Conservation (phyloP, 169 alveolate species). For the Eimeria necatrix region DNA sequence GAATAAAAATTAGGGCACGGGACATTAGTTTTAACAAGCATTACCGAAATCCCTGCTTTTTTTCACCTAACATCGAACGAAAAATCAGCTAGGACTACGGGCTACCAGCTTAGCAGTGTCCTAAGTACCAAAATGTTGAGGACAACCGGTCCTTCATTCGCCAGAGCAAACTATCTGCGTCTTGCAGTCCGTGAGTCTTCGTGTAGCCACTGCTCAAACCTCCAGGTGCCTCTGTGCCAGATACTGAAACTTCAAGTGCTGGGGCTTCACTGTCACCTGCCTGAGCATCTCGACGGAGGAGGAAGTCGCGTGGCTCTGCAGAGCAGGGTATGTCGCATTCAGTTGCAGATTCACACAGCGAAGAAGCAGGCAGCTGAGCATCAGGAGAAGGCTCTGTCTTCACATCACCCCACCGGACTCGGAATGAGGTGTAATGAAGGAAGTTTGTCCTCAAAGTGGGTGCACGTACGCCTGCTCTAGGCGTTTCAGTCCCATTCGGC, state of each 20-base stretch:
- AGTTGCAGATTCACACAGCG: neutral
- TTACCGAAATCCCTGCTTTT: too few species aligned
- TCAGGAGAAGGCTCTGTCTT: neutral
- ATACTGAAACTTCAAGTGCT: neutral
- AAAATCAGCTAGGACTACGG: too few species aligned
- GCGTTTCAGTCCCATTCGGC: neutral
- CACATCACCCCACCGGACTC: constrained; percentile 52
- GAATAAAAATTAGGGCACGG: too few species aligned
- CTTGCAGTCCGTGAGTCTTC: constrained; percentile 46
- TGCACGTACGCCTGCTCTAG: constrained; percentile 31
- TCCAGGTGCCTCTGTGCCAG: neutral
- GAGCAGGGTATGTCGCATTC: neutral
- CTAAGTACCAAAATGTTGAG: constrained; percentile 7
- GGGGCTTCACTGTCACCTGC: neutral
- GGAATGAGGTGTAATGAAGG: neutral
- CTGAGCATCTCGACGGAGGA: neutral
- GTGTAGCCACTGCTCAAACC: constrained; percentile 1
- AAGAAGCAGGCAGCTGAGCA: neutral
- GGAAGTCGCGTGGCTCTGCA: neutral
- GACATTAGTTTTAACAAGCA: too few species aligned
- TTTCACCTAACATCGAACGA: too few species aligned
- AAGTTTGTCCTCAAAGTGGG: neutral
- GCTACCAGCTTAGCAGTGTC: neutral
- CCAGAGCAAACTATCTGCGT: constrained; percentile 26
- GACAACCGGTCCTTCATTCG: constrained; percentile 49